Evolutionary conservation across 768 basidiomycete genomes (phyloP).

Genomic region (Fomitopsis serialis): DNA sequence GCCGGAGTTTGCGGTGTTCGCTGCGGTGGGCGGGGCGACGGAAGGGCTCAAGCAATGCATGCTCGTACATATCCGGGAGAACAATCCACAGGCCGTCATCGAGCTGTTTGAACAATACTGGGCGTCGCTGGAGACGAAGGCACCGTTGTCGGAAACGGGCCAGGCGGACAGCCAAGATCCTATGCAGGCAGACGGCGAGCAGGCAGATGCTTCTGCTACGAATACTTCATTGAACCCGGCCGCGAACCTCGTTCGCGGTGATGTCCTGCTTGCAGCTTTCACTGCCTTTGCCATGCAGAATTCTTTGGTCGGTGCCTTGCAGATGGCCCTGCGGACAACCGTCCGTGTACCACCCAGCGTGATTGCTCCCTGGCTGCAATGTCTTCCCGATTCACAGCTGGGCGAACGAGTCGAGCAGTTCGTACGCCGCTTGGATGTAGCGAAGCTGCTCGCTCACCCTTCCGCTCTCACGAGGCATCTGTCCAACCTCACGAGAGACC

Average conservation of each 20-base stretch:
- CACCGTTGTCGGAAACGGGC: neutral
- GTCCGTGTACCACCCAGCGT: conserved; percentile 30
- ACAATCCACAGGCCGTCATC: conserved; percentile 17
- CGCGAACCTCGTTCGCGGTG: conserved; percentile 8
- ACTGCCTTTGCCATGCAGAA: conserved; percentile 56
- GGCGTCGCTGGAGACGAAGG: conserved; percentile 19
- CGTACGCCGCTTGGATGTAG: conserved; percentile 42
- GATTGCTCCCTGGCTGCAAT: conserved; percentile 34
- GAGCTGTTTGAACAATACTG: conserved; percentile 11
- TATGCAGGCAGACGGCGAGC: neutral
- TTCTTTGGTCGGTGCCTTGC: conserved; percentile 53
- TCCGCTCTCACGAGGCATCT: conserved; percentile 45
- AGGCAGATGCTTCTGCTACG: neutral
- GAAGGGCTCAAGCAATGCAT: conserved; percentile 15
- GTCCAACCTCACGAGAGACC: conserved; percentile 35
- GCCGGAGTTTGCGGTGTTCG: conserved; percentile 44
- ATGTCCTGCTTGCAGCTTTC: conserved; percentile 47
- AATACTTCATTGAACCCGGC: neutral
- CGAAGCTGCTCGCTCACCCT: conserved; percentile 47
- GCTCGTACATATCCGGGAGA: conserved; percentile 4
- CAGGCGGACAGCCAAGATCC: neutral
- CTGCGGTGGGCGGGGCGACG: conserved; percentile 39
- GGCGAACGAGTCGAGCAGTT: conserved; percentile 39
- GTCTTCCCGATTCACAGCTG: conserved; percentile 37
- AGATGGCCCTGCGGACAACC: conserved; percentile 33